Evolutionary conservation across 129 eudicot genomes (phyloP), one percentile per base, ranked within the genome.

Genomic region (Pseudognaphalium luteoalbum): DNA sequence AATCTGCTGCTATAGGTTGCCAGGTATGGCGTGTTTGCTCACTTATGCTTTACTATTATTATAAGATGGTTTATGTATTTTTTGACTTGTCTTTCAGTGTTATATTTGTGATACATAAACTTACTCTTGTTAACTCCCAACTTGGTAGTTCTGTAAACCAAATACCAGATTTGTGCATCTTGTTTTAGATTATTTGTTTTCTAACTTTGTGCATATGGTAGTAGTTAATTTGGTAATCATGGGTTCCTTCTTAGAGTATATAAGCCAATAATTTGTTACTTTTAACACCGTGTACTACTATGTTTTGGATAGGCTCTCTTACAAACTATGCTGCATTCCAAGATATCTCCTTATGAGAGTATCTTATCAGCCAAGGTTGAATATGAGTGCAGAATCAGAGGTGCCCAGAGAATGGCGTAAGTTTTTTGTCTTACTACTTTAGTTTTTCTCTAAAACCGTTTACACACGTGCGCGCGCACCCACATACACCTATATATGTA

Each of bases 391-490:
- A 87, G 86, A 83, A 84, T 68, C 50, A 86, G 97, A 83, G 98
- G 98, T 65, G 96, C 98, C 61, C 93, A 93, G 82, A 90, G 93
- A 87, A 93, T 93, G 98, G 96, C 97, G 98, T 93, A 87, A 75
- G 97, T 61, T 67, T 70, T 73, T 29, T 58, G 12, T 44, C 2
- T 4, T 14, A 64, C 11, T 20, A 56, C 3, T 0, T 54, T 16
- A 11, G 16, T 44, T 44, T 44, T 14, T 44, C 11, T 42, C 51
- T 42, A 42, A 42, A 42, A 42, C 11, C 2, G 51, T 42, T 12
- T 42, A 11, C 51, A 12, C 15, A 0, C 16, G 1, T 3, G 1
- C 17, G 17, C 52, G 5, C 52, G 5, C 14, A 39, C 12, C 1
- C 34, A 32, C 34, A 2, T 32, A 32, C 14, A 39, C 47, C 47